phyloP scores from a whole-genome alignment of 768 basidiomycete genomes.

The Dioszegia aurantiaca region DNA sequence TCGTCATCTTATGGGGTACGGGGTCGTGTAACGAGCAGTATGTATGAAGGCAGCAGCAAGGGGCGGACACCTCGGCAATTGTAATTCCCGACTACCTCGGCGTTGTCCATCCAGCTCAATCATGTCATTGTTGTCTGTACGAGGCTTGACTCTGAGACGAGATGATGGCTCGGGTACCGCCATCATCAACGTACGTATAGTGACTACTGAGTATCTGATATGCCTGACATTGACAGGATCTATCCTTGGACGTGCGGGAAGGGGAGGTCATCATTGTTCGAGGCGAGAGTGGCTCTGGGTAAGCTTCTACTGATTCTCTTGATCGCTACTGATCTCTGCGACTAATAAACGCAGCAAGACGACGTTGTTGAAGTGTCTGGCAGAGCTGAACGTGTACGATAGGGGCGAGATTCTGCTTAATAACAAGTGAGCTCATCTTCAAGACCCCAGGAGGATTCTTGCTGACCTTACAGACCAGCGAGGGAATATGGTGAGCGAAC shows the following conservation, averaged over 20 bases:
- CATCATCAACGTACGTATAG: constrained; percentile 30
- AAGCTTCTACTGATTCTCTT: not conserved
- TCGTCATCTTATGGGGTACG: not conserved
- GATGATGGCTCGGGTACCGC: constrained; percentile 37
- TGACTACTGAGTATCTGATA: not conserved
- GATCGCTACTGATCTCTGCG: constrained; percentile 56
- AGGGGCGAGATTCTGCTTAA: constrained; percentile 63
- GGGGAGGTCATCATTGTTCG: constrained; percentile 75
- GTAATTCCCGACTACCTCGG: not conserved
- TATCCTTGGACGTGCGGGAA: constrained; percentile 64
- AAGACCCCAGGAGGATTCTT: not conserved
- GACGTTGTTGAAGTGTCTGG: constrained; percentile 78
- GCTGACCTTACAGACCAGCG: constrained; percentile 24
- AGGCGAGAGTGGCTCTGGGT: constrained; percentile 77
- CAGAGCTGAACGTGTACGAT: constrained; percentile 70
- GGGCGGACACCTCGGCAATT: not conserved
- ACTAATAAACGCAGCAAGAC: constrained; percentile 48
- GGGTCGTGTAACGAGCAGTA: not conserved
- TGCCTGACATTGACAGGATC: constrained; percentile 49
- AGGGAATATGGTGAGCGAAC: constrained; percentile 28
- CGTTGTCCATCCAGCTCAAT: not conserved
- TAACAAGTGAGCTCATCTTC: constrained; percentile 61
- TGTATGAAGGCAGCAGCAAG: not conserved
- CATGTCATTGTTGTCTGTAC: constrained; percentile 23
- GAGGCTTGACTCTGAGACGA: constrained; percentile 26